phyloP scores from a whole-genome alignment of 345 rosid genomes.

The Lepidium sativum region DNA sequence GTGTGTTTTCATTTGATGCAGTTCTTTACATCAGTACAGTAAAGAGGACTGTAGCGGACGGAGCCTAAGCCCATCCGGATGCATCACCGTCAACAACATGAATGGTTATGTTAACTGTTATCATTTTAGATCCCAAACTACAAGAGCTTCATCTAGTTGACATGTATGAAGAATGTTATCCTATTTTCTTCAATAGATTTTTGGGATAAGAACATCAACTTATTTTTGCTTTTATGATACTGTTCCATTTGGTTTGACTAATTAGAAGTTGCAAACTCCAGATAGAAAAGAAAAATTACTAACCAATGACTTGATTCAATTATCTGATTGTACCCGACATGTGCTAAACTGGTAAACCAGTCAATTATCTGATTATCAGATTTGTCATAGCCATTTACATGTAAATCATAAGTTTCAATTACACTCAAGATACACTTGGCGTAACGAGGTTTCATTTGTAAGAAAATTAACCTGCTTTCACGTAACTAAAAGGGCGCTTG shows the following conservation, averaged over 20 bases:
- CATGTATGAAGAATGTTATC: slow-evolving; percentile 10
- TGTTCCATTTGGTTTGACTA: background rate
- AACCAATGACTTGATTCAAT: background rate
- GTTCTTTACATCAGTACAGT: slow-evolving; percentile 92
- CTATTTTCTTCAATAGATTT: background rate
- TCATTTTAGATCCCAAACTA: background rate
- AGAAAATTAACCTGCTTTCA: background rate
- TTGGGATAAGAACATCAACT: background rate
- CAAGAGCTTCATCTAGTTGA: background rate
- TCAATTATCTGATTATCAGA: background rate
- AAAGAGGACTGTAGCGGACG: slow-evolving; percentile 70
- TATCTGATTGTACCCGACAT: background rate
- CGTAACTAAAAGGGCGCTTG: background rate
- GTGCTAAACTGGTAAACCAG: background rate
- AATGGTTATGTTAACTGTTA: slow-evolving; percentile 15
- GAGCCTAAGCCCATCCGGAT: slow-evolving; percentile 33
- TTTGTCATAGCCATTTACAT: background rate
- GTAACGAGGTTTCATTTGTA: background rate
- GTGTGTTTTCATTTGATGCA: slow-evolving; percentile 30
- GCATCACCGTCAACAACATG: slow-evolving; percentile 5
- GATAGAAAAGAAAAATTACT: background rate
- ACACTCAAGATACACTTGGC: background rate
- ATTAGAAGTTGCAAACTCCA: background rate
- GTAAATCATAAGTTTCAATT: background rate
- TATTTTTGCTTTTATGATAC: background rate